phyloP scores from a whole-genome alignment of 768 basidiomycete genomes.

The Hericium erinaceus region DNA sequence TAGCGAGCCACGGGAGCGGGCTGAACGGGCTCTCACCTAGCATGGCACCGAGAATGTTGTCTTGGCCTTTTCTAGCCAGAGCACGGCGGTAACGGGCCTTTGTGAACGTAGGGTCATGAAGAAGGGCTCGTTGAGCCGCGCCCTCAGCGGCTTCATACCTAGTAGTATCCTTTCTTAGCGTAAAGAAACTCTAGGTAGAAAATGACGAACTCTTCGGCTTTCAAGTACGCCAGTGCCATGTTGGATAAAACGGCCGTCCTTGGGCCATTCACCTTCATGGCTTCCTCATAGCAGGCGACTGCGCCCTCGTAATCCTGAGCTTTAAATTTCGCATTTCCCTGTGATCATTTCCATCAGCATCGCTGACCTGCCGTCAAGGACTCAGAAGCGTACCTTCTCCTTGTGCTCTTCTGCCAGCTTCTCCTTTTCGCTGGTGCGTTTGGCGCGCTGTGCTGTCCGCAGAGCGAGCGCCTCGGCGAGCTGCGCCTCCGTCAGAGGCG shows the following conservation, averaged over 20 bases:
- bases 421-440: conserved; percentile 14
- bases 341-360: neutral
- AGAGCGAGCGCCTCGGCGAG: neutral
- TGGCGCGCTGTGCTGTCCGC: conserved; percentile 14
- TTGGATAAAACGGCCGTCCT: conserved; percentile 33
- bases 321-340: conserved; percentile 39
- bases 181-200: neutral
- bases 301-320: conserved; percentile 31
- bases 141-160: conserved; percentile 23
- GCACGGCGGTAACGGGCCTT: conserved; percentile 29
- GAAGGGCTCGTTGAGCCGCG: conserved; percentile 15
- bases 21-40: neutral
- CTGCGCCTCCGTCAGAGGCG: no score
- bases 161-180: neutral
- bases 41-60: neutral
- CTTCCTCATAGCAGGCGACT: conserved; percentile 15
- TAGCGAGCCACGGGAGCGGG: neutral
- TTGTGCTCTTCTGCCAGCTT: conserved; percentile 20
- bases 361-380: neutral
- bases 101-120: conserved; percentile 20
- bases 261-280: conserved; percentile 21
- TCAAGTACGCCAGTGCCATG: conserved; percentile 33
- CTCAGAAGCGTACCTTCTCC: conserved; percentile 17
- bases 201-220: conserved; percentile 23
- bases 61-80: conserved; percentile 23